Percentiles rank a stretch among this genome's conserved stretches.
Evolutionary conservation across 495 filamentous ascomycete species (phyloP).

Genomic region (Staphylotrichum tortipilum): DNA sequence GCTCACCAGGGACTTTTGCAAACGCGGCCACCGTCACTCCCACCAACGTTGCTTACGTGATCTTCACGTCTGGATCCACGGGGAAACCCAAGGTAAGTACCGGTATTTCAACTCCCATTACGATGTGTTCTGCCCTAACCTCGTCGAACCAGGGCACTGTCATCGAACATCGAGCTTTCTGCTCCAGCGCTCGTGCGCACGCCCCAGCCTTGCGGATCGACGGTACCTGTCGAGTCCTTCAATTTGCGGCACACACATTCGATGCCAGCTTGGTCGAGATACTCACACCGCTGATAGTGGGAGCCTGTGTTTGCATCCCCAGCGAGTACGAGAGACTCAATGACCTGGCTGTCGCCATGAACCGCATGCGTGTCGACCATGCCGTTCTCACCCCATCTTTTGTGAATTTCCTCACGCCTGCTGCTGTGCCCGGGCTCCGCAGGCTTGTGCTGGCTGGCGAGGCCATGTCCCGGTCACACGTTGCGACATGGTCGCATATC

Average conservation of each 20-base stretch:
- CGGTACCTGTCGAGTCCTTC: conserved; percentile 41
- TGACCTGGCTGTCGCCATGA: conserved; percentile 21
- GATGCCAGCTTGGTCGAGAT: conserved; percentile 52
- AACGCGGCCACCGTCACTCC: neutral
- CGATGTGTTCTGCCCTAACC: no score
- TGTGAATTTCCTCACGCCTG: conserved; percentile 26
- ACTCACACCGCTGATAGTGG: conserved; percentile 46
- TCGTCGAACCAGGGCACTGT: conserved; percentile 32
- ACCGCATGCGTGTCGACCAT: conserved; percentile 18
- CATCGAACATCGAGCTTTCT: conserved; percentile 34
- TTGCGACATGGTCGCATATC: conserved; percentile 25
- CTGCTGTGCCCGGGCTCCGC: conserved; percentile 7
- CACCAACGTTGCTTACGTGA: conserved; percentile 34
- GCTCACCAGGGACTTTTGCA: no score
- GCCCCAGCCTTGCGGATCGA: conserved; percentile 21
- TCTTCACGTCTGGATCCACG: conserved; percentile 55
- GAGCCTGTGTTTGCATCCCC: conserved; percentile 34
- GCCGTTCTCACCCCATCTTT: conserved; percentile 40
- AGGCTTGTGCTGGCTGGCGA: conserved; percentile 21
- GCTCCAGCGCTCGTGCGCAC: conserved; percentile 33
- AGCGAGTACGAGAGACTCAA: conserved; percentile 26
- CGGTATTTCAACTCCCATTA: conserved; percentile 27
- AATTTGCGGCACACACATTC: conserved; percentile 56
- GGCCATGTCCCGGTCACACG: conserved; percentile 16
- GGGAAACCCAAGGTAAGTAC: conserved; percentile 42